Evolutionary conservation across 2,329 filamentous ascomycete species (phyloP), one percentile per base, ranked within the genome.

Genomic region (Fragosphaeria purpurea): DNA sequence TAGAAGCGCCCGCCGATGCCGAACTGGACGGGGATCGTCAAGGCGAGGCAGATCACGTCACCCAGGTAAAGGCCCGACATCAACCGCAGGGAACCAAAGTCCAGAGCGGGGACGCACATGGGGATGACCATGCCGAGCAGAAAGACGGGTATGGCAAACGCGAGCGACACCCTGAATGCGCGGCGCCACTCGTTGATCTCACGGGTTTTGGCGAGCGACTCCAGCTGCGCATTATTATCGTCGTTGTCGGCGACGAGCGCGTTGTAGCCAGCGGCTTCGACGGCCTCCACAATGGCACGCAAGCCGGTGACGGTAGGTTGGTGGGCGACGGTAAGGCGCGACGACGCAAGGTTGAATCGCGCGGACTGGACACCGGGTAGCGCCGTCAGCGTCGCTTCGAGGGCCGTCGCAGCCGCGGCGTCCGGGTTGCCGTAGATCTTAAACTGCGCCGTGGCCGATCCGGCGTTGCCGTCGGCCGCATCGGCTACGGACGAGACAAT

Each of bases 1-100:
- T 98, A 98, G 65, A 97, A 98, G 11, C 93, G 86, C 67, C 83
- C 89, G 56, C 93, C 93, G 61, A 98, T 88, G 58, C 93, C 93
- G 61, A 98, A 98, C 65, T 98, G 93, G 7, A 98, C 84, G 35
- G 93, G 93, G 59, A 95, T 81, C 9, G 93, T 97, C 46, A 98
- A 79, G 51, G 76, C 61, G 47, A 97, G 70, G 66, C 89, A 96
- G 48, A 95, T 68, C 8, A 97, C 63, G 61, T 98, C 93, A 55
- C 91, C 90, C 4, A 97, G 78, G 67, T 83, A 97, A 12, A 98
- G 72, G 33, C 93, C 93, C 1, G 80, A 79, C 31, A 90, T 62
- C 9, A 86, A 63, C 55, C 78, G 63, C 31, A 86, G 65, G 40
- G 71, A 75, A 48, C 89, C 90, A 65, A 93, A 88, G 66, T 98